Evolutionary conservation across 2,329 filamentous ascomycete genomes (phyloP), one percentile per base, ranked within the genome.

Genomic region (Colletotrichum chrysophilum): DNA sequence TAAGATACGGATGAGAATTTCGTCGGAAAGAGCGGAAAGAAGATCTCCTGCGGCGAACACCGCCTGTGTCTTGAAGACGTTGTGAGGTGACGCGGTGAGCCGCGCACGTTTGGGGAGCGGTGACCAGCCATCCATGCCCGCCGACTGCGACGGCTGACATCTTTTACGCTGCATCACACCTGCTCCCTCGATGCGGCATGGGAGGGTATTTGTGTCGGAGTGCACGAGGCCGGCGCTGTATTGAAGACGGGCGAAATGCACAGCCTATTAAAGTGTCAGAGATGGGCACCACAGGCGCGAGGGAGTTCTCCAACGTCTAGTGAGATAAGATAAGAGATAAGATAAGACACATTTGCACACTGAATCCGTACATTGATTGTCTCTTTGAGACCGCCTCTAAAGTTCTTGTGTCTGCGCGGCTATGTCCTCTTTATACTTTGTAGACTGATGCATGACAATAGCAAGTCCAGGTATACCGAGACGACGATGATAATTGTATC

Each of bases 1-100:
- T 43, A 98, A 88, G 76, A 98, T 94, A 79, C 96, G 94, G 71
- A 98, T 87, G 36, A 98, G 89, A 38, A 98, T 88, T 84, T 99
- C 97, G 83, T 98, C 95, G 77, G 96, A 98, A 67, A 98, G 88
- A 10, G 85, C 86, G 8, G 95, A 95, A 18, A 98, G 84, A 64
- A 89, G 88, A 84, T 98, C 94, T 72, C 30, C 56, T 30, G 62
- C 56, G 21, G 66, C 73, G 21, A 69, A 64, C 26, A 16, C 34
- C 56, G 32, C n/a, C 21, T 28, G 36, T 18, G 32, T 28, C n/a
- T 69, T 30, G 38, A 38, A 32, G 30, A 14, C n/a, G 34, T 21
- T 32, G n/a, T 14, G 34, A 21, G 32, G 34, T 9, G 34, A 32
- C n/a, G 30, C 61, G 34, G 34, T 64, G 21, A 32, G 58, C 18